Evolutionary conservation across 1,284 basidiomycete genomes (phyloP), one percentile per base, ranked within the genome.

Genomic region (Stereum hirsutum): DNA sequence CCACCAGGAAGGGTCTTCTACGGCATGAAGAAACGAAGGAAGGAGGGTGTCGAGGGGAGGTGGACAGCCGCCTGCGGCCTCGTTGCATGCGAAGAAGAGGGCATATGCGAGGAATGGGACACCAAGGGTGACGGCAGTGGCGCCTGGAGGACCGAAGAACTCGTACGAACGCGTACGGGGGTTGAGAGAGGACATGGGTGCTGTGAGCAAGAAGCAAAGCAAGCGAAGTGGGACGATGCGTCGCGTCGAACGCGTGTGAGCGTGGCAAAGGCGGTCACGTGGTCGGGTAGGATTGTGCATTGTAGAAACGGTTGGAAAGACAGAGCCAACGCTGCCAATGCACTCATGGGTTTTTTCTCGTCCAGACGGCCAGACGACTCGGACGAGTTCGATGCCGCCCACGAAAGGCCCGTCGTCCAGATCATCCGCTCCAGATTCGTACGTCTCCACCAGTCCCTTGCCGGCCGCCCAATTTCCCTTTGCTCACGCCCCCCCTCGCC

Each of bases 341-440:
- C 20, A 24, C 15, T 15, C 53, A 68, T 68, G 66, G 66, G 64
- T 46, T 66, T 68, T 54, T 68, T 68, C 54, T 65, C 65, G 49
- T 63, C 63, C 45, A 54, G 64, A 53, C 62, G 60, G 53, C 41
- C 61, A 46, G 57, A 63, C 43, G 53, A n/a, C 46, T 7, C 28
- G 28, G 12, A 42, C 6, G 46, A 51, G 31, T 12, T 56, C 41
- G 47, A 57, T 40, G 53, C 58, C 30, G 45, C 46, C 38, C 41
- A 46, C 26, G 68, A 71, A 53, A 65, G 60, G 55, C 68, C 75
- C 34, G 72, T 78, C 52, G 72, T 78, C 41, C 68, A 74, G 49
- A 74, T 79, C 55, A 76, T 86, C 49, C 81, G 83, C 54, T 82
- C 83, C 51, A 70, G 81, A 63, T 81, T 86, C 54, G 83, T 86